These are phyloP conservation scores for Arthromyces matolae DNA, from an alignment of 768 basidiomycete species.

Conservation along the genomic window DNA sequence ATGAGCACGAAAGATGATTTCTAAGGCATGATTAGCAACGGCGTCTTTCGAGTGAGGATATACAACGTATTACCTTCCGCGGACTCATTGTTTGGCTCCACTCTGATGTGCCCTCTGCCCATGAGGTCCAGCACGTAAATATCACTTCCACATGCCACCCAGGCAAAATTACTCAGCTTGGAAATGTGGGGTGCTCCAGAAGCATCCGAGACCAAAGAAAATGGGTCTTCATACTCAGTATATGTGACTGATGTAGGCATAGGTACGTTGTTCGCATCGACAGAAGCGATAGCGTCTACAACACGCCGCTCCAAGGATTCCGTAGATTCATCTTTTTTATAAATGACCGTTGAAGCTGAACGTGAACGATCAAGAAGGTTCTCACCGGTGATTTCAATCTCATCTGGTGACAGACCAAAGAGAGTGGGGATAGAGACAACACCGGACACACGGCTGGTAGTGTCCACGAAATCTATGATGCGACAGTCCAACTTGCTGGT, in stretches of 20 bases:
- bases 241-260: slow-evolving; percentile 66
- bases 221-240: slow-evolving; percentile 73
- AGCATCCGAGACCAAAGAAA: slow-evolving; percentile 47
- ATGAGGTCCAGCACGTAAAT: slow-evolving; percentile 73
- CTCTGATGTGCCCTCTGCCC: slow-evolving; percentile 63
- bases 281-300: slow-evolving; percentile 19
- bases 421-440: slow-evolving; percentile 78
- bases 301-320: slow-evolving; percentile 45
- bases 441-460: slow-evolving; percentile 60
- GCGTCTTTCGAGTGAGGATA: no score
- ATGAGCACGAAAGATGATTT: slow-evolving; percentile 41
- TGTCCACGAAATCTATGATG: slow-evolving; percentile 91
- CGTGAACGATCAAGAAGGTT: background rate
- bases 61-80: no score
- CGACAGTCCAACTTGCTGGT: slow-evolving; percentile 83
- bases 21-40: no score
- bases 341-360: slow-evolving; percentile 4
- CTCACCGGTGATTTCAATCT: slow-evolving; percentile 58
- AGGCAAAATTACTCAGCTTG: slow-evolving; percentile 56
- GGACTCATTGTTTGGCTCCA: slow-evolving; percentile 44
- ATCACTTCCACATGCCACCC: slow-evolving; percentile 77
- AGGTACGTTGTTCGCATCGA: slow-evolving; percentile 37
- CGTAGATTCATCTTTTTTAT: slow-evolving; percentile 56
- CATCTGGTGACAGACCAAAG: slow-evolving; percentile 78
- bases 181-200: slow-evolving; percentile 54